Evolutionary conservation across 305 asterid species (phyloP).

Genomic region (Fraxinus xanthoxyloides): DNA sequence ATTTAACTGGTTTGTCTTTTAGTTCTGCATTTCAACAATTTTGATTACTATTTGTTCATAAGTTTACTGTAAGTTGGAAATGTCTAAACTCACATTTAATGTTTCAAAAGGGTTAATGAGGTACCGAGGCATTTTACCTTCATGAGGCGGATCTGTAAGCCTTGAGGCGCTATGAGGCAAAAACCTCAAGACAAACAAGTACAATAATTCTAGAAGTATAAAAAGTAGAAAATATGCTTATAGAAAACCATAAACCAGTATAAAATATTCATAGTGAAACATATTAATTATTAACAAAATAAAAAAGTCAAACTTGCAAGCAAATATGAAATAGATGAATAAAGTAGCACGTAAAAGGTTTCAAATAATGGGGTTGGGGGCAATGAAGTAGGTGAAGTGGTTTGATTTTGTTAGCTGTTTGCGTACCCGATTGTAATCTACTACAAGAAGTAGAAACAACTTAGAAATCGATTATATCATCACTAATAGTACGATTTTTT

Average conservation of each 20-base stretch:
- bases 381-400: background rate
- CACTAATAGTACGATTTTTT: background rate
- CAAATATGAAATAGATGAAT: background rate
- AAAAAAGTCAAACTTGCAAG: background rate
- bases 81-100: background rate
- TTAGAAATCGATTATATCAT: background rate
- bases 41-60: background rate
- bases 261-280: background rate
- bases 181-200: background rate
- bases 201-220: background rate
- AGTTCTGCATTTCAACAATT: background rate
- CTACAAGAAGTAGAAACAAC: background rate
- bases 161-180: background rate
- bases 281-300: background rate
- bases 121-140: background rate
- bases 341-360: background rate
- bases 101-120: background rate
- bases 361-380: background rate
- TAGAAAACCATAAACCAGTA: background rate
- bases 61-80: background rate
- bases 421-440: background rate
- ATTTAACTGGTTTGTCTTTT: constrained; percentile 19
- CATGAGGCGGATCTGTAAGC: background rate
- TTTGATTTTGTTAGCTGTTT: background rate
- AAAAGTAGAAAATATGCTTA: background rate